phyloP scores from a whole-genome alignment of 345 rosid species.

The Nephelium lappaceum region DNA sequence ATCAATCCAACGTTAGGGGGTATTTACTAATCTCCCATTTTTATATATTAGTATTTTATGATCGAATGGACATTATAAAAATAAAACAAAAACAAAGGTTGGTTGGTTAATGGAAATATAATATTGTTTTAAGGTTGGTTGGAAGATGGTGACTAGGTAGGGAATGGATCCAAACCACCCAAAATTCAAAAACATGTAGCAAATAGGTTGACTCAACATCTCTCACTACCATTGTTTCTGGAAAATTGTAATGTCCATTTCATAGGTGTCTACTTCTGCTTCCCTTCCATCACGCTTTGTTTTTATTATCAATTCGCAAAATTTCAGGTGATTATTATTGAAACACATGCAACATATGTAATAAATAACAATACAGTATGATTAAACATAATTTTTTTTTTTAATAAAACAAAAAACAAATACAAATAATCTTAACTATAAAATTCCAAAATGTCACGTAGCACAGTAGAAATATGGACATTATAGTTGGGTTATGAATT shows the following conservation, averaged over 20 bases:
- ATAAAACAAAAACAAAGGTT: neutral
- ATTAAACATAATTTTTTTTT: no score
- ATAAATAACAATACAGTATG: no score
- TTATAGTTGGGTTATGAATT: no score
- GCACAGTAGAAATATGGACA: no score
- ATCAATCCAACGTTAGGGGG: no score
- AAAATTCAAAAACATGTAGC: neutral
- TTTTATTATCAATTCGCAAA: neutral
- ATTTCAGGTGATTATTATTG: slow-evolving; percentile 26
- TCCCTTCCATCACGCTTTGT: slow-evolving; percentile 1
- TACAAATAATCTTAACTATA: no score
- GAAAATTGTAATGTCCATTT: neutral
- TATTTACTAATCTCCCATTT: no score
- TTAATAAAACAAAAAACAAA: no score
- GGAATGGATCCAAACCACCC: neutral
- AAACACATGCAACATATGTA: neutral
- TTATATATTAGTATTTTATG: neutral
- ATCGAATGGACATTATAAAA: neutral
- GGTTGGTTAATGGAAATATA: neutral
- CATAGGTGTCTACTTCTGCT: neutral
- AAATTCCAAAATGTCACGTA: no score
- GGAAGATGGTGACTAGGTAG: neutral
- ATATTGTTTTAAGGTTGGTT: neutral
- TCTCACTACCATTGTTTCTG: neutral
- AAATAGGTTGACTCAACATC: neutral